A percentile compares a stretch with the other conserved stretches of the same genome.
These are phyloP conservation scores for Acanthamoeba royreba DNA, from an alignment of 208 protist species.

Conservation along the genomic window DNA sequence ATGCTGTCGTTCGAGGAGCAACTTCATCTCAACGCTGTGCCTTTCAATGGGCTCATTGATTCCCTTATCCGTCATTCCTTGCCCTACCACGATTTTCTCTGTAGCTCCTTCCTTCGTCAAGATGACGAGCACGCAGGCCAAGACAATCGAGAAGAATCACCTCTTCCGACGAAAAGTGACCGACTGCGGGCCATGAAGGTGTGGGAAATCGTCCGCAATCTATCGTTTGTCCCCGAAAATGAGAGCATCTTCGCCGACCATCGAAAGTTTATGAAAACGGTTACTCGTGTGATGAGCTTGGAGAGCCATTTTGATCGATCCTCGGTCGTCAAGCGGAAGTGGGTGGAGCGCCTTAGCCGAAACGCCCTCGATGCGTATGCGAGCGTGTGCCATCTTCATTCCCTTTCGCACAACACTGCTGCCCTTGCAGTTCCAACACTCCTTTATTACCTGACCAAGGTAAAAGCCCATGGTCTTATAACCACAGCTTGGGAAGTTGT, in stretches of 20 bases:
- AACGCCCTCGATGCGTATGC: neutral
- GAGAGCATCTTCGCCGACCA: neutral
- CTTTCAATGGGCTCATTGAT: neutral
- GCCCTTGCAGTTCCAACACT: neutral
- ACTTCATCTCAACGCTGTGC: neutral
- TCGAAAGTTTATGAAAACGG: neutral
- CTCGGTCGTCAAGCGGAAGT: neutral
- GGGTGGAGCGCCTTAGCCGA: neutral
- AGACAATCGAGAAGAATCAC: neutral
- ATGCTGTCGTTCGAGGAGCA: conserved; percentile 18
- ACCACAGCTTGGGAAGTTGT: neutral
- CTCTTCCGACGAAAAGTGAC: neutral
- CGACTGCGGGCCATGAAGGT: neutral
- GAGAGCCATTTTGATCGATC: no score
- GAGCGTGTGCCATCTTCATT: neutral
- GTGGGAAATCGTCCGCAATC: neutral
- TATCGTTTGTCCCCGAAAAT: conserved; percentile 14
- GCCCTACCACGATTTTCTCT: neutral
- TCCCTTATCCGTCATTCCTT: neutral
- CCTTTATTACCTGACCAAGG: neutral
- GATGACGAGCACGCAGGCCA: neutral
- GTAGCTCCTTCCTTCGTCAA: neutral
- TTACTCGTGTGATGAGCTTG: neutral
- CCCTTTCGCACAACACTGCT: neutral
- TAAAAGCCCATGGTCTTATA: neutral